Conservation (phyloP, 371 early-diverging fungal genomes). For the Blakeslea trispora region DNA sequence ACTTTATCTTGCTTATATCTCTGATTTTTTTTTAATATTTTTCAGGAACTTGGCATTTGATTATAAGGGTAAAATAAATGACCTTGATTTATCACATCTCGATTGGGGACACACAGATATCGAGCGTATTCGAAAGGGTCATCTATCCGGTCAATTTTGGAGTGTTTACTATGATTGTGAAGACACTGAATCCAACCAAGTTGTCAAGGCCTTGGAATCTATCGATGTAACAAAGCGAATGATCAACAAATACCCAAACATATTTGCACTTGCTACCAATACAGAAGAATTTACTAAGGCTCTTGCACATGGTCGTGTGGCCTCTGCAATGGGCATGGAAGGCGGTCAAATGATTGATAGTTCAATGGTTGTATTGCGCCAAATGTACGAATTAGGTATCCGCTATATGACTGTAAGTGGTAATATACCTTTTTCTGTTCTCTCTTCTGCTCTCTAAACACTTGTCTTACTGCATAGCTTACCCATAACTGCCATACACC, state of each 20-base stretch:
- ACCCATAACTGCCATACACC: constrained; percentile 70
- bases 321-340: constrained; percentile 68
- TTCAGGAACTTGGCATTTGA: constrained; percentile 36
- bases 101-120: constrained; percentile 50
- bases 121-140: constrained; percentile 44
- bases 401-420: constrained; percentile 66
- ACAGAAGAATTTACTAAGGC: constrained; percentile 52
- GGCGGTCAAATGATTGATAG: constrained; percentile 70
- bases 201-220: constrained; percentile 49
- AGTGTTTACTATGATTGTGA: constrained; percentile 56
- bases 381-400: constrained; percentile 59
- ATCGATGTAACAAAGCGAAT: constrained; percentile 66
- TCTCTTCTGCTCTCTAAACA: background rate
- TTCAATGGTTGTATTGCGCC: constrained; percentile 57
- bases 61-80: constrained; percentile 41
- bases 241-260: constrained; percentile 50
- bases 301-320: constrained; percentile 47
- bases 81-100: constrained; percentile 37
- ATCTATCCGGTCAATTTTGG: constrained; percentile 67
- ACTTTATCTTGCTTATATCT: background rate
- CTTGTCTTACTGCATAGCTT: constrained; percentile 26
- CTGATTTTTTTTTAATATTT: background rate
- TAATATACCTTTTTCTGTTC: background rate
- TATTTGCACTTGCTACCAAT: constrained; percentile 49
- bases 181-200: constrained; percentile 34